Evolutionary conservation across 805 yeast genomes (phyloP), one percentile per base, ranked within the genome.

Genomic region (Middelhovenomyces tepae): DNA sequence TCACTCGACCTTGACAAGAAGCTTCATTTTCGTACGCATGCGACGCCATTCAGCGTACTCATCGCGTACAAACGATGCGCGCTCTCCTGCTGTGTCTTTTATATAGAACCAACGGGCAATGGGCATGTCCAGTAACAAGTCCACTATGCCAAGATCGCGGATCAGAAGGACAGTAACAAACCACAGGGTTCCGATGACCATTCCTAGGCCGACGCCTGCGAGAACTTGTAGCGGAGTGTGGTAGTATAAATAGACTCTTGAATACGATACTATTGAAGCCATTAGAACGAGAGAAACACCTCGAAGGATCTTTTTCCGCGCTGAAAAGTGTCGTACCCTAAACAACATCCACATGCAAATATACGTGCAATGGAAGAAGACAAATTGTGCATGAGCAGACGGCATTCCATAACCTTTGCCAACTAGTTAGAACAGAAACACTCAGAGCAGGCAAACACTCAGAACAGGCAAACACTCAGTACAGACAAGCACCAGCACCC

Each of bases 371-470:
- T 80, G 75, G 52, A 75, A 91, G 2, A 94, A 93, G 86, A 89
- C 81, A 56, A 87, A 91, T 59, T 89, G 98, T 0, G 95, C 75
- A 57, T 89, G 98, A 1, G 98, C 95, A 34, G 87, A 76, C 0
- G 98, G 98, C 96, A 89, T 89, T 0, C 98, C 98, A 53, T 78
- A 86, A 1, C 80, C 76, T 42, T 80, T 51, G 2, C 51, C 55
- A n/a, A 34, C 35, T 31, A 37, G 9, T 28, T 10, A 7, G 8
- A 22, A 22, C 20, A 35, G 38, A 16, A 13, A 14, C 10, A 9
- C 23, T 32, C 18, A 8, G 32, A 21, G 13, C 32, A 14, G 9
- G 10, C 7, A 28, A 8, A 28, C 9, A 28, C 13, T 8, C 13
- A 11, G 14, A 15, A n/a, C 32, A 14, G 9, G 10, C 7, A 28